Percentiles rank a stretch among this genome's conserved stretches.
phyloP scores from a whole-genome alignment of 768 basidiomycete genomes.

The Krasilnikovozyma curviuscula region DNA sequence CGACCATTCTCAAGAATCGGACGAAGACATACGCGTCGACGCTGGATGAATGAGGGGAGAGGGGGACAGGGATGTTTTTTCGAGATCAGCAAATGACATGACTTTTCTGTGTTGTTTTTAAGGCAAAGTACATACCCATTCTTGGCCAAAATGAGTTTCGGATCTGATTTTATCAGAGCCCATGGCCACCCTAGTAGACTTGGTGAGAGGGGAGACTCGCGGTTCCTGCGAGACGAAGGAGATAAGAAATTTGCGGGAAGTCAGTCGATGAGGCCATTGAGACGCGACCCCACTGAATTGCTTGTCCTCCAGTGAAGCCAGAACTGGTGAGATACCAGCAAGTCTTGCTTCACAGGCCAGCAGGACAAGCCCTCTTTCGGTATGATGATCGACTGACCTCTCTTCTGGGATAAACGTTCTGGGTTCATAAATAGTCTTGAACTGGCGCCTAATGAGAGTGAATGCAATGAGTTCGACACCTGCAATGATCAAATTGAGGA shows the following conservation, averaged over 20 bases:
- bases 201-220: too few relatives aligned
- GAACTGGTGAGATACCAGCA: too few relatives aligned
- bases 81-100: background rate
- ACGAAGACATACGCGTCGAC: conserved; percentile 87
- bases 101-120: conserved; percentile 17
- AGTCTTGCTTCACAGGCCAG: too few relatives aligned
- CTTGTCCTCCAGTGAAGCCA: too few relatives aligned
- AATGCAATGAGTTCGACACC: conserved; percentile 49
- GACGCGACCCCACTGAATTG: too few relatives aligned
- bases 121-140: conserved; percentile 16
- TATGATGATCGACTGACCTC: conserved; percentile 18
- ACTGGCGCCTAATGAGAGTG: conserved; percentile 62
- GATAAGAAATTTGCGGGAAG: too few relatives aligned
- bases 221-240: too few relatives aligned
- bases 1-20: conserved; percentile 68
- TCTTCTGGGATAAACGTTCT: conserved; percentile 46
- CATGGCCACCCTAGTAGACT: too few relatives aligned
- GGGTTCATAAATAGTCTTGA: conserved; percentile 77
- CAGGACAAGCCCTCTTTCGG: too few relatives aligned
- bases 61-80: conserved; percentile 30
- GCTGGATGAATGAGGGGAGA: conserved; percentile 39
- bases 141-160: conserved; percentile 14
- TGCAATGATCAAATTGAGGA: conserved; percentile 45
- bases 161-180: too few relatives aligned
- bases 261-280: too few relatives aligned